Conservation (phyloP, 2,329 filamentous ascomycete genomes). For the Colletotrichum destructivum region DNA sequence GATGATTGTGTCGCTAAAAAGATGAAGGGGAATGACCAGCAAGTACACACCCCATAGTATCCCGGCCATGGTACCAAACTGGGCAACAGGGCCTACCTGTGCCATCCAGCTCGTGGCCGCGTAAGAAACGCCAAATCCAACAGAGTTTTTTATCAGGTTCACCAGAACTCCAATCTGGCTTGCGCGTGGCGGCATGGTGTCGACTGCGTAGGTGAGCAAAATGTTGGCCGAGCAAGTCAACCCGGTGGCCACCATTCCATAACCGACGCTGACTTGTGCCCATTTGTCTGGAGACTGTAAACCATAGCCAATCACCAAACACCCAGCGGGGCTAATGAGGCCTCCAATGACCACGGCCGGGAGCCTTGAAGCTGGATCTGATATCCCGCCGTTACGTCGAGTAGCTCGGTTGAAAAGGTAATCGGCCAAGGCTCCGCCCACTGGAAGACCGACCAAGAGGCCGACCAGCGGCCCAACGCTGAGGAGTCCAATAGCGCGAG, state of each 20-base stretch:
- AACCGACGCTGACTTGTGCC: constrained; percentile 40
- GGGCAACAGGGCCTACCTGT: constrained; percentile 23
- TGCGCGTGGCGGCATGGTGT: constrained; percentile 39
- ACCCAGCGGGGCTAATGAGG: constrained; percentile 43
- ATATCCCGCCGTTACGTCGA: constrained; percentile 6
- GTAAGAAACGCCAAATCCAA: constrained; percentile 43
- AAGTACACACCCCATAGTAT: constrained; percentile 40
- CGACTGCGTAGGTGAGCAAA: constrained; percentile 44
- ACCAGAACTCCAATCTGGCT: constrained; percentile 43
- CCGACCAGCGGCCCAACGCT: constrained; percentile 30
- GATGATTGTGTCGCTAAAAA: constrained; percentile 25
- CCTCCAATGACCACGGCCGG: constrained; percentile 40
- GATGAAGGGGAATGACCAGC: constrained; percentile 35
- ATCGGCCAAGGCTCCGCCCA: constrained; percentile 37
- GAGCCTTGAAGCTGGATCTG: constrained; percentile 39
- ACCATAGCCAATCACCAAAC: constrained; percentile 41
- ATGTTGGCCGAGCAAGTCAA: constrained; percentile 44
- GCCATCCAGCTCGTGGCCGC: constrained; percentile 41
- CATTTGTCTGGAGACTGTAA: constrained; percentile 39
- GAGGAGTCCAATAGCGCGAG: constrained; percentile 32
- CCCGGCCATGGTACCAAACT: constrained; percentile 44
- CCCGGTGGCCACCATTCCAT: constrained; percentile 43
- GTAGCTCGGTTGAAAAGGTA: constrained; percentile 29
- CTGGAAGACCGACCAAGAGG: constrained; percentile 25
- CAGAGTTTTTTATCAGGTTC: constrained; percentile 43